Base-by-base conservation (phyloP, 108 stramenopile genomes). In the Skeletonema potamos region DNA sequence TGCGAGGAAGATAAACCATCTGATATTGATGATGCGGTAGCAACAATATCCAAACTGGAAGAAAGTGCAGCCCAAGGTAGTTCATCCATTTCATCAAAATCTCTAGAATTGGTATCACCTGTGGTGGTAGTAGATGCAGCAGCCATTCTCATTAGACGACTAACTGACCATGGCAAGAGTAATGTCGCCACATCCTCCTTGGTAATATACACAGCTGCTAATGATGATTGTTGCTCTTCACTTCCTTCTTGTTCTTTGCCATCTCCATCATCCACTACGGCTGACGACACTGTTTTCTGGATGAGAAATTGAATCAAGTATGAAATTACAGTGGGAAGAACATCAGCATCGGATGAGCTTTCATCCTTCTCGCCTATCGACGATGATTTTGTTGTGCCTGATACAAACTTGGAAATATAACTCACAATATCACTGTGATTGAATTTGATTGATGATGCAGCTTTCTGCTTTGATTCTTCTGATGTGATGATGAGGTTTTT, bases 131-230 rank as follows among this genome's bases (percentile, higher is more conserved):
- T 4, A 34, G 64, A 5, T 4, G 54, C 17, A 54, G 73, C 41
- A 12, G 62, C n/a, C 32, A 30, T 41, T 54, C 64, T 36, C 39
- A 71, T 46, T 0, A 78, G 22, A 55, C 70, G 70, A 60, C 64
- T 34, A 1, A 78, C 60, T 1, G 78, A 79, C 78, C 78, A 79
- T 13, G 78, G 78, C 13, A 79, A 58, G 32, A 79, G 41, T 6
- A 79, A 36, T 4, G 78, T 44, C 15, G 78, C 78, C 22, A 79
- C 65, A 46, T 79, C 78, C 46, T 68, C 60, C 17, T 58, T 57
- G 20, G 78, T 66, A 26, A 78, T 51, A 9, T 51, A 51, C 18
- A 51, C n/a, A 0, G 22, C 48, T 22, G 48, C 48, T 11, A 18
- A 44, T 44, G 17, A 18, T 44, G 43, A 0, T 46, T 46, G 44